Evolutionary conservation across 2,329 filamentous ascomycete genomes (phyloP), one percentile per base, ranked within the genome.

Genomic region (Grosmannia serpens): DNA sequence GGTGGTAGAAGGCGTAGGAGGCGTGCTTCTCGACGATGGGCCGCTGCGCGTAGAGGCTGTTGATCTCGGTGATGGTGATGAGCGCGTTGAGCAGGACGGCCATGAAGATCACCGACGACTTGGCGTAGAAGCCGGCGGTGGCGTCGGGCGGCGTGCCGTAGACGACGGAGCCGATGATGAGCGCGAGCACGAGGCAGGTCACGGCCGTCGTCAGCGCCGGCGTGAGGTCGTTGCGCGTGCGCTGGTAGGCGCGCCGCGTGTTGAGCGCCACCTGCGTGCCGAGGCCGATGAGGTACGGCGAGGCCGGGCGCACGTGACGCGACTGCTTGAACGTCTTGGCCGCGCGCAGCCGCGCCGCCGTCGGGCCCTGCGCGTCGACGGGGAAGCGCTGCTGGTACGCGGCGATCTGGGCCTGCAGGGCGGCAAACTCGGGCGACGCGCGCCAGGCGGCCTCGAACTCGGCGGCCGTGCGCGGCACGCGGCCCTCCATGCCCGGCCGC

Each of bases 1-100:
- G 90, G 67, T 95, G 91, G 66, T 96, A 95, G 22, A 96, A 78
- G 24, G 91, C 90, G 68, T 95, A 96, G 59, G 87, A 83, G 58
- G 80, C 75, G 65, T 96, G 91, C 70, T 96, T 96, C 69, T 96
- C 90, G 60, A 96, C 89, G 65, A 96, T 95, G 1, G 88, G 87
- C 47, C 91, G 86, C 81, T 95, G 90, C 1, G 88, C 83, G 68
- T 94, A 96, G 9, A 96, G 79, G 0, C 87, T 91, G 49, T 94
- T 72, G 69, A 96, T 94, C 78, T 94, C 89, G 44, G 92, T 79
- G 57, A 87, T 86, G 69, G 84, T 88, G 62, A 85, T 80, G 67
- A 94, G 92, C 41, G 88, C 89, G 70, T 92, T 95, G 75, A 94
- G 85, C 61, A 96, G 76, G 66, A 91, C 84, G 63, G 89, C 88